Conservation (phyloP, 495 filamentous ascomycete genomes). For the Neurospora terricola region DNA sequence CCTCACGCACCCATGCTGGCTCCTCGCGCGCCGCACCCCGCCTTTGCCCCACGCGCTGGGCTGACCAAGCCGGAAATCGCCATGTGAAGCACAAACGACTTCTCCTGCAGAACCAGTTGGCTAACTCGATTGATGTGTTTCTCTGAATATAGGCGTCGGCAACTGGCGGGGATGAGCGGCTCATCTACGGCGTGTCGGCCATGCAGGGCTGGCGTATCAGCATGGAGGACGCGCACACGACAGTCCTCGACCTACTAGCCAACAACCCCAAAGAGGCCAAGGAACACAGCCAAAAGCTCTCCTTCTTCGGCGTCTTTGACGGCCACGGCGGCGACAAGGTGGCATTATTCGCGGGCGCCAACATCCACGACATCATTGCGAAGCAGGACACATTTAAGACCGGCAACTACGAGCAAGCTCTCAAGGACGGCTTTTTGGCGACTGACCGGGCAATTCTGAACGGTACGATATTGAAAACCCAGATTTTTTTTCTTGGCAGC, state of each 20-base stretch:
- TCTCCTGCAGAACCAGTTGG: background rate
- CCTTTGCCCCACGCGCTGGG: background rate
- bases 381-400: conserved; percentile 89
- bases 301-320: conserved; percentile 97
- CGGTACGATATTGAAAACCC: conserved; percentile 44
- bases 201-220: conserved; percentile 99
- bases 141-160: conserved; percentile 57
- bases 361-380: conserved; percentile 86
- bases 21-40: background rate
- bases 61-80: background rate
- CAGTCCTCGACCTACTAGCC: conserved; percentile 76
- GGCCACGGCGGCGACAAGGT: conserved; percentile 97
- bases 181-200: conserved; percentile 86
- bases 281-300: conserved; percentile 61
- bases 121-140: conserved; percentile 8
- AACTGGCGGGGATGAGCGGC: conserved; percentile 84
- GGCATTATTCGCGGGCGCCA: conserved; percentile 81
- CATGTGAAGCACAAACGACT: background rate
- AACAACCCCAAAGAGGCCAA: conserved; percentile 46
- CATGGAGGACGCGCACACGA: conserved; percentile 95
- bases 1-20: background rate
- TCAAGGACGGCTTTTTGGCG: conserved; percentile 95
- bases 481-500: background rate
- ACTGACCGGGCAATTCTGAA: conserved; percentile 92
- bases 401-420: conserved; percentile 85